A percentile compares a stretch with the other conserved stretches of the same genome.
Evolutionary conservation across 805 yeast species (phyloP).

Genomic region (Saccharomycopsis vini): DNA sequence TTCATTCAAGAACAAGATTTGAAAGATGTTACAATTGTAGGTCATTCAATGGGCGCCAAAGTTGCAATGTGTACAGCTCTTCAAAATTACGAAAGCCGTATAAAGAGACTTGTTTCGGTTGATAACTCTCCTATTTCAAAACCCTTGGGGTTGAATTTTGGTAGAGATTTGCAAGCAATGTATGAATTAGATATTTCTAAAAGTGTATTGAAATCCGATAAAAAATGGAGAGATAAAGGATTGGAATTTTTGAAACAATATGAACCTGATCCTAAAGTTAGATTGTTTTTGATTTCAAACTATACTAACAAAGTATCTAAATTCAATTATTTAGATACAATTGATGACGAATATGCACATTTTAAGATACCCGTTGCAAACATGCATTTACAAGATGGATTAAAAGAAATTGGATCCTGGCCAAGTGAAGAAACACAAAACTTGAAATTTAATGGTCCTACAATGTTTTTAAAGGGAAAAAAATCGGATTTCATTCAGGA

Average conservation of each 20-base stretch:
- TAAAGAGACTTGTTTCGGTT: slow-evolving; percentile 36
- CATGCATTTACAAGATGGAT: slow-evolving; percentile 22
- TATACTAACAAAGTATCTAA: slow-evolving; percentile 26
- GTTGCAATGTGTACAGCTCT: slow-evolving; percentile 40
- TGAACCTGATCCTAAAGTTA: slow-evolving; percentile 20
- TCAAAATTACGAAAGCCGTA: slow-evolving; percentile 24
- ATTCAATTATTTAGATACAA: slow-evolving; percentile 21
- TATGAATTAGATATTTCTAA: slow-evolving; percentile 22
- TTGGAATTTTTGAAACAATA: slow-evolving; percentile 7
- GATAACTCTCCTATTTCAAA: slow-evolving; percentile 39
- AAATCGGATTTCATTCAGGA: slow-evolving; percentile 36
- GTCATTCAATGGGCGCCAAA: slow-evolving; percentile 59
- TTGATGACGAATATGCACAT: slow-evolving; percentile 25
- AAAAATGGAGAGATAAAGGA: slow-evolving; percentile 26
- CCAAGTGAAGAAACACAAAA: slow-evolving; percentile 24
- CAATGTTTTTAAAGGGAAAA: slow-evolving; percentile 37
- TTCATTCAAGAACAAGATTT: slow-evolving; percentile 28
- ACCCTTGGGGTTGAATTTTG: slow-evolving; percentile 30
- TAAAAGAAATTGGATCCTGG: slow-evolving; percentile 28
- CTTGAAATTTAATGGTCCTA: slow-evolving; percentile 26
- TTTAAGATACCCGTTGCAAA: slow-evolving; percentile 29
- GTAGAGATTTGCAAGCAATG: slow-evolving; percentile 32
- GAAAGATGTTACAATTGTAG: slow-evolving; percentile 31
- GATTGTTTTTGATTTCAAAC: slow-evolving; percentile 34
- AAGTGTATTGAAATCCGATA: slow-evolving; percentile 22